Evolutionary conservation across 1,139 yeast species (phyloP).

Genomic region (Blastobotrys serpentis): DNA sequence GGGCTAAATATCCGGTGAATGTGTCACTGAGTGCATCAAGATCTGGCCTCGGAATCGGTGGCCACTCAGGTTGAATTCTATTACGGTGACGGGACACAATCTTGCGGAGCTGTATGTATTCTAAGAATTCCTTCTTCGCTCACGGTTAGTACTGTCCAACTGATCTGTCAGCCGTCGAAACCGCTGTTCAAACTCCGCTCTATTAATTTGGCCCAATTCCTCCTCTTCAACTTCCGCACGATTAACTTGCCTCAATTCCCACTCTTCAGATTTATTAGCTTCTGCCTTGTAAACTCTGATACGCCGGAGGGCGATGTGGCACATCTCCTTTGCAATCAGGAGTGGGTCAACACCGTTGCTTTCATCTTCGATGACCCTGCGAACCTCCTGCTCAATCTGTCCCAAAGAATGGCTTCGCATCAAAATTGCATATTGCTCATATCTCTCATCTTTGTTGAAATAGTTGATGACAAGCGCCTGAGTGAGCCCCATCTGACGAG

Average conservation of each 20-base stretch:
- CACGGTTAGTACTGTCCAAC: too few relatives aligned
- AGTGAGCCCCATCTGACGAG: not conserved
- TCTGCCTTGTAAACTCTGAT: not conserved
- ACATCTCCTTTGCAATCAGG: not conserved
- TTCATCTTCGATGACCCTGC: not conserved
- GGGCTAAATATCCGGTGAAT: too few relatives aligned
- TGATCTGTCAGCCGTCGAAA: not conserved
- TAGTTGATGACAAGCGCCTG: not conserved
- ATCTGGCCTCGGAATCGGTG: too few relatives aligned
- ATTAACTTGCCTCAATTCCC: too few relatives aligned
- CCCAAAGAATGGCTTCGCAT: not conserved
- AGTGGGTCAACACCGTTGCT: not conserved
- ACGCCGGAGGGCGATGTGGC: not conserved
- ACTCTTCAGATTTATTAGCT: not conserved
- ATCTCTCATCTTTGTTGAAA: not conserved
- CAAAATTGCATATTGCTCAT: not conserved
- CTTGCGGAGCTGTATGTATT: too few relatives aligned
- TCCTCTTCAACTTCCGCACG: too few relatives aligned
- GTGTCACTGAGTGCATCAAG: too few relatives aligned
- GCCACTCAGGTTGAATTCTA: too few relatives aligned
- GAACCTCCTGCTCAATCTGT: not conserved
- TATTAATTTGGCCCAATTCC: not conserved
- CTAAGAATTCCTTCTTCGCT: too few relatives aligned
- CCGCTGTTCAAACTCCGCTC: not conserved
- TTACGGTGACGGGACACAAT: too few relatives aligned